phyloP scores from a whole-genome alignment of 2,329 filamentous ascomycete genomes.

The Grosmannia penicillata region DNA sequence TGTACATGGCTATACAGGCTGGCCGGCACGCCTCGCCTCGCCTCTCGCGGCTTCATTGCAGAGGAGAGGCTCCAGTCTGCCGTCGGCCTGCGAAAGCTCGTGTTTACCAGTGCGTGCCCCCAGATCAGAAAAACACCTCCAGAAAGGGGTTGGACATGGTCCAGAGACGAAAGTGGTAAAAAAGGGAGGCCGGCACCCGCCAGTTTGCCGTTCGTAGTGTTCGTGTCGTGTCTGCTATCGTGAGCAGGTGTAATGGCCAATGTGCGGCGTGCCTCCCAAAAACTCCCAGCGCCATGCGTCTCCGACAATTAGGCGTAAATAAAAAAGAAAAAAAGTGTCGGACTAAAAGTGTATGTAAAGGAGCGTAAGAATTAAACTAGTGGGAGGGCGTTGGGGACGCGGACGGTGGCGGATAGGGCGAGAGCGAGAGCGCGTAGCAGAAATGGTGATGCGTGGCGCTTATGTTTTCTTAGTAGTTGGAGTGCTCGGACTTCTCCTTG shows the following conservation, averaged over 20 bases:
- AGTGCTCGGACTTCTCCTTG: slow-evolving; percentile 62
- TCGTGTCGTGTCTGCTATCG: slow-evolving; percentile 1
- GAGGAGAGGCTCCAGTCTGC: too few species aligned
- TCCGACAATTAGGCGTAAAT: background rate
- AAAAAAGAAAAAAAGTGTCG: background rate
- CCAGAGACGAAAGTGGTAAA: background rate
- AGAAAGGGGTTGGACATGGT: background rate
- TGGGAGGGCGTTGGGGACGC: background rate
- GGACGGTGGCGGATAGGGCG: background rate
- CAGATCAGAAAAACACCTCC: background rate
- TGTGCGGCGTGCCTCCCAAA: too few species aligned
- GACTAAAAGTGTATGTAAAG: too few species aligned
- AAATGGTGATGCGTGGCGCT: background rate
- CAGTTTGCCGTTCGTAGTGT: background rate
- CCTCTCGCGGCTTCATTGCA: too few species aligned
- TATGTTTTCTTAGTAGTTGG: slow-evolving; percentile 15
- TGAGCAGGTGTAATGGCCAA: too few species aligned
- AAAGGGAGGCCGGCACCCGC: background rate
- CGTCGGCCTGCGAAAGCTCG: background rate
- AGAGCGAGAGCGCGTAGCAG: background rate
- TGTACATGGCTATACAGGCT: slow-evolving; percentile 9
- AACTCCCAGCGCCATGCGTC: too few species aligned
- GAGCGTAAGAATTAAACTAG: too few species aligned
- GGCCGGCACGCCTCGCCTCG: background rate
- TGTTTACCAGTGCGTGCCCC: background rate